These are phyloP conservation scores for Calonectria naviculata DNA, from an alignment of 2,329 filamentous ascomycete genomes.

Conservation along the genomic window DNA sequence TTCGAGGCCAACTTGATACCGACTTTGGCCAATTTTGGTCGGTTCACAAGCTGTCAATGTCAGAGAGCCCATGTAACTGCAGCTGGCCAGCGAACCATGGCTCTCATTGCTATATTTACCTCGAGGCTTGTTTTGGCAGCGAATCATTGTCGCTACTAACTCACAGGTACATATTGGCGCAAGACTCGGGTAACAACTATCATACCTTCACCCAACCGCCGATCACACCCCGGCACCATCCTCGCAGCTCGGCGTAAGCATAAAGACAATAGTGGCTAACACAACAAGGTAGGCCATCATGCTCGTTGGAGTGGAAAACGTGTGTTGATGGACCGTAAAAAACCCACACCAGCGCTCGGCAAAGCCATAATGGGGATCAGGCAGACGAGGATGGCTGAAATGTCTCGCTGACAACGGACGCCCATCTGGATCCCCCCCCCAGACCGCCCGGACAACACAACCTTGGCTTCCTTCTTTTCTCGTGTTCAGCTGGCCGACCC, in stretches of 20 bases:
- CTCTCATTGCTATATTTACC: constrained; percentile 8
- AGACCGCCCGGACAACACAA: constrained; percentile 17
- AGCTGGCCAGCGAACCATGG: not conserved
- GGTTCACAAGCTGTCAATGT: not conserved
- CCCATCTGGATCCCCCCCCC: constrained; percentile 6
- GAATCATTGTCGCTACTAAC: not conserved
- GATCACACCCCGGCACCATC: not conserved
- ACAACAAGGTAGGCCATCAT: not conserved
- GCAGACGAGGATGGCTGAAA: constrained; percentile 12
- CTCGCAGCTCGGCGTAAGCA: constrained; percentile 4
- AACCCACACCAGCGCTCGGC: constrained; percentile 8
- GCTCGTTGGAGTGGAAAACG: not conserved
- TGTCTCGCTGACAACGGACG: constrained; percentile 17
- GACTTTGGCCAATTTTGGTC: not conserved
- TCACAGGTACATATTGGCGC: not conserved
- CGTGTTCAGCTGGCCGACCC: constrained; percentile 33
- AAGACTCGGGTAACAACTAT: not conserved
- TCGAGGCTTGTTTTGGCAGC: not conserved
- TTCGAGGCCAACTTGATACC: not conserved
- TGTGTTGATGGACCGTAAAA: not conserved
- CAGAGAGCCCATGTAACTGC: not conserved
- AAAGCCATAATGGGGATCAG: not conserved
- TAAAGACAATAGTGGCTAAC: not conserved
- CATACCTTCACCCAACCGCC: not conserved
- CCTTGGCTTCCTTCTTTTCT: constrained; percentile 26